Base-by-base conservation (phyloP, 306 rosid genomes). In the Gleditsia sinensis region DNA sequence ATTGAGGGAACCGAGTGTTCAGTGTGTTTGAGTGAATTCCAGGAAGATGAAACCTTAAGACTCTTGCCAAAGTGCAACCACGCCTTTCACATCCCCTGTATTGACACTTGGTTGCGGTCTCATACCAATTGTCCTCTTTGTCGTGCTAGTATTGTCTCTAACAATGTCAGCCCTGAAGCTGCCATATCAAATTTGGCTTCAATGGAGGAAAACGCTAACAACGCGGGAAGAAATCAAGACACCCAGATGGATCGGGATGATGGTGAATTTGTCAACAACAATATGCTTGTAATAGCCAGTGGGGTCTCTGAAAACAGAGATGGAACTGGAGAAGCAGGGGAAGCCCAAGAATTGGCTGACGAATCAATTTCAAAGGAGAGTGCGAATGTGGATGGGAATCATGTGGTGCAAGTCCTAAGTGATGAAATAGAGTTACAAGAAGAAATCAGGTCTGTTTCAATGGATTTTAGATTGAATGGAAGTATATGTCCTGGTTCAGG, bases 121-220 rank as follows among this genome's bases (percentile, higher is more conserved):
- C 94, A 88, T 76, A 87, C 83, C 12, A 91, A 88, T 57, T 91
- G 97, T 51, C 94, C 92, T 6, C 85, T 91, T 28, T 91, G 97
- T 64, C 86, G 97, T 0, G 88, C 97, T 0, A 17, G 61, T 54
- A 76, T 91, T 40, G 68, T 88, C 12, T 68, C 76, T 2, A 72
- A 57, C 36, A 62, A 77, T 39, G 67, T 20, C 5, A 50, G 0
- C 58, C 9, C 82, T 0, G 86, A 83, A 58, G 23, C 28, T 5
- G 28, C 19, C 1, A 7, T 64, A 55, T 71, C 74, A 0, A 66
- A 69, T 61, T 25, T n/a, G 45, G 71, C n/a, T 33, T 65, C 82
- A 12, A 8, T 12, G 32, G 87, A 67, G 11, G 87, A 69, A 55
- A 80, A 80, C 54, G 48, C 75, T 24, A 57, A 54, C 9, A 53